Conservation (phyloP, 2,329 filamentous ascomycete genomes). For the Pseudovirgaria hyperparasitica region DNA sequence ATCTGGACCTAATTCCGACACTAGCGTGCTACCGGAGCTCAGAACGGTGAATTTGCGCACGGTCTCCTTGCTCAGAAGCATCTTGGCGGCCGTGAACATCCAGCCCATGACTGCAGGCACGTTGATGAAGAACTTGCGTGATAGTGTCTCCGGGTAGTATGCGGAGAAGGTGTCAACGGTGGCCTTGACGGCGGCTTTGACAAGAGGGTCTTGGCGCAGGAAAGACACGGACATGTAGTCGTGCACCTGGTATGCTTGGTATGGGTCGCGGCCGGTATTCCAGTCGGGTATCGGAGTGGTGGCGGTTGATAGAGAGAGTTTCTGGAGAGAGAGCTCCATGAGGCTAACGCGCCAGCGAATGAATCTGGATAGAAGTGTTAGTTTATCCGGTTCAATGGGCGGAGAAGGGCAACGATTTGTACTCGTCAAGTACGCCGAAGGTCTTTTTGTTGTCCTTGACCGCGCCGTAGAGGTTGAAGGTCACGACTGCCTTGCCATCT, state of each 20-base stretch:
- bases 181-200: constrained; percentile 65
- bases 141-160: constrained; percentile 80
- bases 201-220: constrained; percentile 63
- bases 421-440: constrained; percentile 75
- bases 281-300: constrained; percentile 60
- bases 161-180: constrained; percentile 71
- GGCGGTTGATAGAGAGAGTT: constrained; percentile 57
- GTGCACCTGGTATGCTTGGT: constrained; percentile 86
- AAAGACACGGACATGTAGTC: constrained; percentile 86
- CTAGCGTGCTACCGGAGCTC: constrained; percentile 52
- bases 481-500: constrained; percentile 50
- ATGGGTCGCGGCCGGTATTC: constrained; percentile 55
- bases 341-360: constrained; percentile 79
- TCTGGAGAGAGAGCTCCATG: constrained; percentile 74
- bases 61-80: constrained; percentile 35
- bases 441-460: constrained; percentile 71
- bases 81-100: constrained; percentile 35
- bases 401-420: constrained; percentile 25
- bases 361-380: constrained; percentile 47
- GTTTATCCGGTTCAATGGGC: constrained; percentile 2
- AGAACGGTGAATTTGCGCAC: constrained; percentile 36
- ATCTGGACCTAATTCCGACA: constrained; percentile 49
- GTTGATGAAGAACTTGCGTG: constrained; percentile 92
- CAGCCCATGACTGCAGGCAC: constrained; percentile 87
- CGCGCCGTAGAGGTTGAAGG: constrained; percentile 87